Evolutionary conservation across 2,329 filamentous ascomycete genomes (phyloP), one percentile per base, ranked within the genome.

Genomic region (Botrytis pseudocinerea): DNA sequence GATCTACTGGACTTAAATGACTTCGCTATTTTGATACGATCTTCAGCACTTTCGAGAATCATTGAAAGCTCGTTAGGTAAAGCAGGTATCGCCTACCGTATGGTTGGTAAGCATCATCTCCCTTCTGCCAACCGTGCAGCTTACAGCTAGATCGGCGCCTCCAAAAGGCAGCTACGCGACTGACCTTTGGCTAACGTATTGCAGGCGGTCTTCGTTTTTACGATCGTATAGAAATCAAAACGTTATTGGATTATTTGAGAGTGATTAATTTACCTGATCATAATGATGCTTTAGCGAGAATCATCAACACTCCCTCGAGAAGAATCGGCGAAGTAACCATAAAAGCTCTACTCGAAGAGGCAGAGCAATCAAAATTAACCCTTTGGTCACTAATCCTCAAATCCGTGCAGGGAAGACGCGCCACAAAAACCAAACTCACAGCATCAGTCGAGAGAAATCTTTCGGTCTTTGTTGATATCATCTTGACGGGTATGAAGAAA

Each of bases 211-310:
- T 90, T 75, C 92, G 93, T 73, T 99, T 99, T 81, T 98, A 97
- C 79, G 96, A 99, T 77, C 90, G 96, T 69, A 88, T 90, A 4
- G 95, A 99, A 81, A 92, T 98, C 80, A 97, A 96, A 81, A 87
- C 94, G 10, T 81, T 98, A 0, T 83, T 98, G 6, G 94, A 98
- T 80, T 98, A 99, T 80, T 85, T 98, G 22, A 89, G 94, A 46
- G 91, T 97, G 5, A 90, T 98, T 46, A 89, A 93, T 78, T 92
- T 97, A 75, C 93, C 94, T 1, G 88, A 93, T 63, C 95, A 97
- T 80, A 97, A 95, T 77, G 95, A 98, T 80, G 93, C 94, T 0
- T 83, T 98, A 0, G 88, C 91, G 6, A 89, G 94, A 46, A 90
- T 98, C 73, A 90, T 98, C 79, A 98, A 98, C 79, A 87, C 92